Evolutionary conservation across 2,329 filamentous ascomycete species (phyloP).

Genomic region (Clarireedia hainanense): DNA sequence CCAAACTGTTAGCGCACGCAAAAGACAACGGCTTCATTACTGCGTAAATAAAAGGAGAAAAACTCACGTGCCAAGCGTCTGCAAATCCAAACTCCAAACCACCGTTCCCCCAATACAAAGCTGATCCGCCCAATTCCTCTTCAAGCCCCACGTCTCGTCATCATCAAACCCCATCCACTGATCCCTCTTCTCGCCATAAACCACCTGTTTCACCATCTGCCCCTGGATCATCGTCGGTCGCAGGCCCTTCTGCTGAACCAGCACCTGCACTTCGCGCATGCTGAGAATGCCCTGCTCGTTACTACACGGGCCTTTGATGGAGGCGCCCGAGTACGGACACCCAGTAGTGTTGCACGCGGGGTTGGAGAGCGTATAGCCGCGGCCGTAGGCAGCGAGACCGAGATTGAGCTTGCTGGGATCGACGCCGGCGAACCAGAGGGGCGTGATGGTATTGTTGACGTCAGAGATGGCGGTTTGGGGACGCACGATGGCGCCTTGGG

Average conservation of each 20-base stretch:
- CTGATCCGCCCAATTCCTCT: conserved; percentile 19
- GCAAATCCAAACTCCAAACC: conserved; percentile 11
- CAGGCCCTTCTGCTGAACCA: conserved; percentile 21
- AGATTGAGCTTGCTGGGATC: conserved; percentile 37
- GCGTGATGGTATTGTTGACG: conserved; percentile 31
- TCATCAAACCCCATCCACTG: conserved; percentile 39
- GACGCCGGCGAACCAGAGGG: conserved; percentile 36
- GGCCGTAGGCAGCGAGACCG: conserved; percentile 40
- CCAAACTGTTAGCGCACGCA: not conserved
- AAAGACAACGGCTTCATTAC: not conserved
- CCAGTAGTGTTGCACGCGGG: conserved; percentile 18
- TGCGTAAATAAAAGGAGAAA: not conserved
- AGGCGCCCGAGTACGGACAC: conserved; percentile 20
- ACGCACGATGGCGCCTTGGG: conserved; percentile 28
- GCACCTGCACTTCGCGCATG: conserved; percentile 27
- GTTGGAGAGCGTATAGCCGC: conserved; percentile 33
- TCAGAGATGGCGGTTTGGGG: conserved; percentile 37
- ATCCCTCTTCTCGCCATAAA: conserved; percentile 26
- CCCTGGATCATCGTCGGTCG: conserved; percentile 21
- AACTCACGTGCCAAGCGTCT: conserved; percentile 1
- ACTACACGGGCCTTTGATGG: conserved; percentile 26
- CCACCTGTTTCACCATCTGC: conserved; percentile 24
- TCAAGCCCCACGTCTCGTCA: conserved; percentile 12
- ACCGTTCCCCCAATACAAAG: conserved; percentile 26
- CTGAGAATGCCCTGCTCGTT: conserved; percentile 28